These are phyloP conservation scores for Penicillium crustosum DNA, from an alignment of 2,329 filamentous ascomycete species.

Conservation along the genomic window DNA sequence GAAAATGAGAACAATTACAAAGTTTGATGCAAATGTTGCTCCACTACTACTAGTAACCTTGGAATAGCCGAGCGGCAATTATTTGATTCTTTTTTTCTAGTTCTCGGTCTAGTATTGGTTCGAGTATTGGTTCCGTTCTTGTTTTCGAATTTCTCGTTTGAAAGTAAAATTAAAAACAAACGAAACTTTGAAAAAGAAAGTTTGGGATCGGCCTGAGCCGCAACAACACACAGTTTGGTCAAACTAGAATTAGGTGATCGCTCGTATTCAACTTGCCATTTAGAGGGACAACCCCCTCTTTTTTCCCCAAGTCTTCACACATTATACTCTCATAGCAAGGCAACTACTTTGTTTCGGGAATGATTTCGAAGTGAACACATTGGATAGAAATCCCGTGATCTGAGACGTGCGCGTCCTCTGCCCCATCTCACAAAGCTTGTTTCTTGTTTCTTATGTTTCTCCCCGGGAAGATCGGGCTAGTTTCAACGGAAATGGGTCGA, in stretches of 20 bases:
- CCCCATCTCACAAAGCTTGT: slow-evolving; percentile 21
- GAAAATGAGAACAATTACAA: neutral
- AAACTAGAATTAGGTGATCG: slow-evolving; percentile 14
- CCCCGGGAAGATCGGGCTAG: slow-evolving; percentile 12
- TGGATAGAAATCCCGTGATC: neutral
- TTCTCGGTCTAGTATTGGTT: neutral
- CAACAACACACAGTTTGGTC: slow-evolving; percentile 3
- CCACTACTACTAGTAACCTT: too few relatives aligned
- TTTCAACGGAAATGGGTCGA: slow-evolving; percentile 10
- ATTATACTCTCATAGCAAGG: too few relatives aligned
- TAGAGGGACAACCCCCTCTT: neutral
- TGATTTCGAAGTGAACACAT: neutral
- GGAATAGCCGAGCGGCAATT: slow-evolving; percentile 5
- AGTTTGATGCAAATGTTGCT: neutral
- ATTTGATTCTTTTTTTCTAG: neutral
- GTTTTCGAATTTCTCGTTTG: too few relatives aligned
- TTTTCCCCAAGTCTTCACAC: neutral
- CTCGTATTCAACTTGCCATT: slow-evolving; percentile 19
- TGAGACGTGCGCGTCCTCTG: neutral
- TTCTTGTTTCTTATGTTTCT: slow-evolving; percentile 2
- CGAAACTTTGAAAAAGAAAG: neutral
- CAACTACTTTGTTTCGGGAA: neutral
- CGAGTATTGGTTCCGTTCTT: neutral
- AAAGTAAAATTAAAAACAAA: neutral
- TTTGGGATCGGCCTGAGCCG: slow-evolving; percentile 26